Evolutionary conservation across 164 flowering plant species (phyloP).

Genomic region (Stephania japonica): DNA sequence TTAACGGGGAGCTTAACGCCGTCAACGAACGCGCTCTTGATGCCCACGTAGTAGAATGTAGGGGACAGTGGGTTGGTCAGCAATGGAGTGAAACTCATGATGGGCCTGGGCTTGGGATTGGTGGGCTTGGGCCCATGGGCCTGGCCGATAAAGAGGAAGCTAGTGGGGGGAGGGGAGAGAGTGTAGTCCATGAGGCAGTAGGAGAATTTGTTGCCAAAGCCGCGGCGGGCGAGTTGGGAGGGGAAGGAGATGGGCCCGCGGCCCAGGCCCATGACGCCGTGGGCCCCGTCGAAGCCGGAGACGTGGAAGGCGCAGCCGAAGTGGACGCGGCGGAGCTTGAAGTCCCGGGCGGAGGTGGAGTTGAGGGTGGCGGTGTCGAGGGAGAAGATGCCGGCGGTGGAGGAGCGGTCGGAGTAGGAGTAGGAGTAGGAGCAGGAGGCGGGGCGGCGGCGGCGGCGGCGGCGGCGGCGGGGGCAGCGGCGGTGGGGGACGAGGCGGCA

Average conservation of each 20-base stretch:
- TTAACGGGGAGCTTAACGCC: conserved; percentile 34
- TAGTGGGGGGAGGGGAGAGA: conserved; percentile 64
- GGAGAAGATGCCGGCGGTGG: conserved; percentile 59
- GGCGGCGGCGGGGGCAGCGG: conserved; percentile 11
- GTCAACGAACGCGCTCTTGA: conserved; percentile 39
- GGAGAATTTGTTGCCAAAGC: conserved; percentile 64
- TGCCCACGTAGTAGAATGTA: conserved; percentile 62
- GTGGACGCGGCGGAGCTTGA: conserved; percentile 21
- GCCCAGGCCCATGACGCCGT: conserved; percentile 80
- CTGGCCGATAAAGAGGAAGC: conserved; percentile 59
- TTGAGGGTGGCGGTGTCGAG: conserved; percentile 45
- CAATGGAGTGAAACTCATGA: conserved; percentile 52
- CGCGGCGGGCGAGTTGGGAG: conserved; percentile 57
- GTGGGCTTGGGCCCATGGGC: conserved; percentile 2
- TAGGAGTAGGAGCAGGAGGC: conserved; percentile 60
- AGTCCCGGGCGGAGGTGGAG: conserved; percentile 31
- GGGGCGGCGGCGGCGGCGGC: conserved; percentile 20
- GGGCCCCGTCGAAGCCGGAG: conserved; percentile 62
- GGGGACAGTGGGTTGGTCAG: conserved; percentile 49
- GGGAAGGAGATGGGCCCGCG: conserved; percentile 70
- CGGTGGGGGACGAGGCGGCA: conserved; percentile 51
- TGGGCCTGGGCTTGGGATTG: conserved; percentile 1
- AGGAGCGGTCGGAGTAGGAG: conserved; percentile 60
- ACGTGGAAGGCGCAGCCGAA: conserved; percentile 66
- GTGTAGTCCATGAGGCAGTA: conserved; percentile 80